A percentile compares a stretch with the other conserved stretches of the same genome.
These are phyloP conservation scores for Bruguiera gymnorhiza DNA, from an alignment of 345 rosid genomes.

Conservation along the genomic window DNA sequence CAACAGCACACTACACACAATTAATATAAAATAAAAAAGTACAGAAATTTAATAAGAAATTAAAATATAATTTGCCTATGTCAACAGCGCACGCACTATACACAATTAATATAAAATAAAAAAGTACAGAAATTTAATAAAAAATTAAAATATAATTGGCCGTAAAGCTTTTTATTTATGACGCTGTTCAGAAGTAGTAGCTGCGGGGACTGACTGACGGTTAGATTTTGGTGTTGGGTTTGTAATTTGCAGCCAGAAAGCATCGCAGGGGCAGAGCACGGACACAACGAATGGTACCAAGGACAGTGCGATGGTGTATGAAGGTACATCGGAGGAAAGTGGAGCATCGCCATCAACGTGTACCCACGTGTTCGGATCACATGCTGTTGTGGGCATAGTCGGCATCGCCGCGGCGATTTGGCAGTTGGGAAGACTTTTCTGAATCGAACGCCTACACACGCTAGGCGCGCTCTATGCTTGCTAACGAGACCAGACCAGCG, in stretches of 20 bases:
- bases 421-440: conserved; percentile 41
- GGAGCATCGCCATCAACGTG: conserved; percentile 40
- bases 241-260: conserved; percentile 56
- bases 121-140: too few relatives aligned
- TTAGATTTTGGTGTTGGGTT: background rate
- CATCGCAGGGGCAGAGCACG: conserved; percentile 45
- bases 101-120: too few relatives aligned
- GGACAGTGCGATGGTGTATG: conserved; percentile 60
- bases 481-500: too few relatives aligned
- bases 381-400: conserved; percentile 17
- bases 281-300: conserved; percentile 17
- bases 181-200: too few relatives aligned
- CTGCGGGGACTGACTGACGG: conserved; percentile 20
- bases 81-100: too few relatives aligned
- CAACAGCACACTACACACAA: too few relatives aligned
- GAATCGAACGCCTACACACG: conserved; percentile 3
- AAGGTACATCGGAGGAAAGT: conserved; percentile 51
- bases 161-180: too few relatives aligned
- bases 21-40: too few relatives aligned
- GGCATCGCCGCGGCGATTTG: conserved; percentile 37
- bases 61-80: too few relatives aligned
- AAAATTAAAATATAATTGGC: too few relatives aligned
- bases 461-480: too few relatives aligned
- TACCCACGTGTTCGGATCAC: conserved; percentile 19
- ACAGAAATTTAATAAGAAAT: too few relatives aligned